A percentile compares a stretch with the other conserved stretches of the same genome.
phyloP scores from a whole-genome alignment of 1,284 basidiomycete species.

The Pterulicium gracile region DNA sequence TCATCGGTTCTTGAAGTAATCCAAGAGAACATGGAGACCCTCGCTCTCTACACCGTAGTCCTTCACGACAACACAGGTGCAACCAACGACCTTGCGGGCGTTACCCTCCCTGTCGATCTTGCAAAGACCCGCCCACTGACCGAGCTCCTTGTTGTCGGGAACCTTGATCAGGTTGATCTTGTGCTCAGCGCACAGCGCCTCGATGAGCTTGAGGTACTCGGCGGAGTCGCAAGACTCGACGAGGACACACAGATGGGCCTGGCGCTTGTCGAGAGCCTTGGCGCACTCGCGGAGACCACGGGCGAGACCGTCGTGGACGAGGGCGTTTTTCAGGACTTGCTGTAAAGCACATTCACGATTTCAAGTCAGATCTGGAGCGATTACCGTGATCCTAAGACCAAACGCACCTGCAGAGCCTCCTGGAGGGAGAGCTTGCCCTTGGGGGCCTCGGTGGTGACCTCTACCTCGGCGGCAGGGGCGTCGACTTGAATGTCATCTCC shows the following conservation, averaged over 20 bases:
- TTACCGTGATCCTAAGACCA: background rate
- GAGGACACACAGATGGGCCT: slow-evolving; percentile 97
- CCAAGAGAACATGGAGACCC: slow-evolving; percentile 93
- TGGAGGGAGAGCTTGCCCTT: slow-evolving; percentile 95
- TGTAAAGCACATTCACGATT: slow-evolving; percentile 20
- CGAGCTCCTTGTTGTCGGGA: slow-evolving; percentile 93
- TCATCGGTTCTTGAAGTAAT: slow-evolving; percentile 93
- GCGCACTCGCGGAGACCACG: slow-evolving; percentile 96
- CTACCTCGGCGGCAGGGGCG: slow-evolving; percentile 65
- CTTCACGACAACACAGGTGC: slow-evolving; percentile 97
- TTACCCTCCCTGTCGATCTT: slow-evolving; percentile 99
- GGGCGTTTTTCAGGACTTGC: slow-evolving; percentile 93
- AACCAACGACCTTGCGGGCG: slow-evolving; percentile 93
- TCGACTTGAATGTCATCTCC: slow-evolving; percentile 89
- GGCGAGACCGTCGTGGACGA: slow-evolving; percentile 96
- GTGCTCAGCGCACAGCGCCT: slow-evolving; percentile 98
- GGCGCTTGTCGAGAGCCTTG: slow-evolving; percentile 97
- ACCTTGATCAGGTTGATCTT: slow-evolving; percentile 99
- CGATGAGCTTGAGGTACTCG: slow-evolving; percentile 99
- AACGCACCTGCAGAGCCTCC: slow-evolving; percentile 86
- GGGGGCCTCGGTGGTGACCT: slow-evolving; percentile 75
- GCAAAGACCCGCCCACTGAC: slow-evolving; percentile 97
- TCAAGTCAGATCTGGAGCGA: slow-evolving; percentile 1
- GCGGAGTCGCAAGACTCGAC: slow-evolving; percentile 99
- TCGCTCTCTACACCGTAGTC: slow-evolving; percentile 95